Percentiles rank a stretch among this genome's conserved stretches.
Conservation (phyloP, 495 filamentous ascomycete genomes). For the Melanomma pulvis-pyrius region DNA sequence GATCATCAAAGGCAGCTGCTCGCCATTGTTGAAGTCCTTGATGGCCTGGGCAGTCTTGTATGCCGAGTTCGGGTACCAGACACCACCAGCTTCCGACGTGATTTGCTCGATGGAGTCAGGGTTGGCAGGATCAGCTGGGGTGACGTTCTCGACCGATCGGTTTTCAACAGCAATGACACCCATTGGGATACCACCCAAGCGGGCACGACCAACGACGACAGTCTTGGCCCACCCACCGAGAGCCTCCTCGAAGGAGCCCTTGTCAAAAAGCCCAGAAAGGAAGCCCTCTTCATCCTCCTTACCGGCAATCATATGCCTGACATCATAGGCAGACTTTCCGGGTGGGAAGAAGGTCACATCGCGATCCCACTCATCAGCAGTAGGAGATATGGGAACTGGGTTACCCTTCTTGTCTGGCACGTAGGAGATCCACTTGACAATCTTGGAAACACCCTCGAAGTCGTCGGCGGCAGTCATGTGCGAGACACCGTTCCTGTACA, state of each 20-base stretch:
- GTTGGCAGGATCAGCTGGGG: conserved; percentile 97
- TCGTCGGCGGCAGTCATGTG: conserved; percentile 98
- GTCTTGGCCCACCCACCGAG: conserved; percentile 97
- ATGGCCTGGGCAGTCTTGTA: conserved; percentile 99
- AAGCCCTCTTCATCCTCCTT: conserved; percentile 87
- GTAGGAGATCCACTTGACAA: conserved; percentile 95
- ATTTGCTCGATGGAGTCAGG: conserved; percentile 97
- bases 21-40: conserved; percentile 97
- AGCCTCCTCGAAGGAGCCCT: conserved; percentile 93
- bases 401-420: conserved; percentile 91
- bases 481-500: conserved; percentile 99
- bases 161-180: conserved; percentile 98
- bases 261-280: conserved; percentile 90
- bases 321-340: conserved; percentile 87
- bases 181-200: conserved; percentile 95
- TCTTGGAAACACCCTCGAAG: conserved; percentile 96
- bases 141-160: conserved; percentile 93
- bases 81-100: conserved; percentile 90
- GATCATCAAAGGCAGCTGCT: conserved; percentile 98
- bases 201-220: conserved; percentile 94
- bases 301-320: conserved; percentile 87
- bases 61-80: conserved; percentile 99
- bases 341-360: conserved; percentile 85
- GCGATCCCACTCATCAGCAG: conserved; percentile 89
- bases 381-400: conserved; percentile 83